Evolutionary conservation across 768 basidiomycete species (phyloP).

Genomic region (Multifurca ochricompacta): DNA sequence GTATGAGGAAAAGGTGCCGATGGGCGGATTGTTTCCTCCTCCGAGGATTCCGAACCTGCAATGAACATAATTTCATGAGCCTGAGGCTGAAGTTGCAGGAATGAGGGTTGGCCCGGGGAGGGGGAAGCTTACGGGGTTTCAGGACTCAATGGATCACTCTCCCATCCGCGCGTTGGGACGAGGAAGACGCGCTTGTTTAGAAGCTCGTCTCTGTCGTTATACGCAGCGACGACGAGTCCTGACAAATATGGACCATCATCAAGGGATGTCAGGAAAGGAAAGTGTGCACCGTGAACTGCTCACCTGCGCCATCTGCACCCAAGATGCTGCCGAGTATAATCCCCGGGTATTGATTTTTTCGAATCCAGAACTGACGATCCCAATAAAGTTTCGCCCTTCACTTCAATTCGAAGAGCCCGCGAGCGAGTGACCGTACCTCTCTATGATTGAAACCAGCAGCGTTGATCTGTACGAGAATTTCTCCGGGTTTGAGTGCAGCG

Average conservation of each 20-base stretch:
- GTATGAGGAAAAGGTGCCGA: slow-evolving; percentile 75
- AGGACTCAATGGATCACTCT: slow-evolving; percentile 52
- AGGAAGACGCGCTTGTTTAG: slow-evolving; percentile 64
- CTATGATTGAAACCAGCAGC: slow-evolving; percentile 74
- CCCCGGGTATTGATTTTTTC: slow-evolving; percentile 58
- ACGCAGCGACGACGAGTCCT: slow-evolving; percentile 60
- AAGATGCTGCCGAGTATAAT: slow-evolving; percentile 52
- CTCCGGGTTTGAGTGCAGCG: slow-evolving; percentile 42
- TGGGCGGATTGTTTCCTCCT: slow-evolving; percentile 39
- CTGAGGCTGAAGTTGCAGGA: too few species aligned
- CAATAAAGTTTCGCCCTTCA: too few species aligned
- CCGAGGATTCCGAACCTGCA: slow-evolving; percentile 68
- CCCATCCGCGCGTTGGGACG: slow-evolving; percentile 74
- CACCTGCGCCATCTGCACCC: slow-evolving; percentile 72
- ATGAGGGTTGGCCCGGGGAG: background rate
- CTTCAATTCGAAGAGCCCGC: too few species aligned
- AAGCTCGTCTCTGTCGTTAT: slow-evolving; percentile 45
- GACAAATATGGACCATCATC: too few species aligned
- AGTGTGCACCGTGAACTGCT: background rate
- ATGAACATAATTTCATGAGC: too few species aligned
- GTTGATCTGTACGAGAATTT: slow-evolving; percentile 59
- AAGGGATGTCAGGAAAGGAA: too few species aligned
- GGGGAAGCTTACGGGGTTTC: slow-evolving; percentile 44
- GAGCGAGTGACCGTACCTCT: slow-evolving; percentile 35
- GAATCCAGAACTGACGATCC: slow-evolving; percentile 67